Evolutionary conservation across 352 stramenopile species (phyloP), one percentile per base, ranked within the genome.

Genomic region (Phytophthora meadii): DNA sequence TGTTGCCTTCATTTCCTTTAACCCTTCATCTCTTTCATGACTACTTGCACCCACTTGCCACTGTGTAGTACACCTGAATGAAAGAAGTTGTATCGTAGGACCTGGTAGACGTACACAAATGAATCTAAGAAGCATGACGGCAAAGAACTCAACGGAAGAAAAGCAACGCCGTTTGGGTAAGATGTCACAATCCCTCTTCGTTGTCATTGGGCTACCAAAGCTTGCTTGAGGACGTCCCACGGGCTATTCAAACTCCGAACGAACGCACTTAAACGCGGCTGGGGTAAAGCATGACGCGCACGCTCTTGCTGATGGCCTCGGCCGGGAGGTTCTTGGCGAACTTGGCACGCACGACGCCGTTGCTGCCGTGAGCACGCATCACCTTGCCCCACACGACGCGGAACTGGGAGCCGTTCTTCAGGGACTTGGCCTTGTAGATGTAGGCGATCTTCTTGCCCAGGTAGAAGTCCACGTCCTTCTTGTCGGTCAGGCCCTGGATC

Each of bases 251-350:
- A 68, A 30, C 46, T 12, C 30, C 48, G 34, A 37, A 63, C 30
- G 14, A 22, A 65, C 40, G 58, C 36, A 55, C 57, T 74, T 99
- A 99, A 69, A 99, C 96, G 77, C 90, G 92, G 77, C 90, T 98
- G 62, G 98, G 98, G 89, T 99, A 99, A 59, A 99, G 95, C 97
- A 99, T 99, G 74, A 99, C 94, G 76, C 97, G 92, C 54, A 99
- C 97, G 61, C 88, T 94, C 75, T 90, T 92, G 78, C 97, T 98
- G 74, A 99, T 99, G 69, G 97, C 90, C 71, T 94, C 87, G 54
- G 93, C 92, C 50, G 97, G 97, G 60, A 99, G 91, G 82, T 99
- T 99, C 79, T 96, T 97, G 71, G 88, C 74, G 91, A 99, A 99
- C 90, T 99, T 99, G 79, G 97, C 98, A 61, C 96, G 95, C 40